Evolutionary conservation across 805 yeast species (phyloP).

Genomic region (Ogataea ramenticola): DNA sequence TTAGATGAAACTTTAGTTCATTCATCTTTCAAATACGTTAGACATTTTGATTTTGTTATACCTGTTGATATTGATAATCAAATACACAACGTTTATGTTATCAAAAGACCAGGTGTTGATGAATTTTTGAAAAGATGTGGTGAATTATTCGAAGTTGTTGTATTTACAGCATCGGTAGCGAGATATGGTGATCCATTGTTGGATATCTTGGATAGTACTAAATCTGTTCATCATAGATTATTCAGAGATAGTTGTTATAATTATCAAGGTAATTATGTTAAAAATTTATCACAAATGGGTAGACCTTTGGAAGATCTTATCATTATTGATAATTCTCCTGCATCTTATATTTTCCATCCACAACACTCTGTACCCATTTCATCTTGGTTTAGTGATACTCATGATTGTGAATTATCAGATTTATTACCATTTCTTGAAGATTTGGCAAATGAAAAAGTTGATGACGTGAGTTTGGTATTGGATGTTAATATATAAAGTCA

Average conservation of each 20-base stretch:
- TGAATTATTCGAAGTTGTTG: slow-evolving; percentile 85
- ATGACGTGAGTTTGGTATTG: slow-evolving; percentile 78
- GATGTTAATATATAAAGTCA: slow-evolving; percentile 63
- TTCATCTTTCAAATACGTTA: slow-evolving; percentile 83
- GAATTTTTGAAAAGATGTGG: slow-evolving; percentile 82
- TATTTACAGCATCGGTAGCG: slow-evolving; percentile 92
- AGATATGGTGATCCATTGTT: slow-evolving; percentile 94
- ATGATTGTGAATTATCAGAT: slow-evolving; percentile 91
- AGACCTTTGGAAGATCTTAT: slow-evolving; percentile 81
- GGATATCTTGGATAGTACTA: slow-evolving; percentile 74
- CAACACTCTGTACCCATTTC: slow-evolving; percentile 96
- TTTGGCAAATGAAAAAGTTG: slow-evolving; percentile 61
- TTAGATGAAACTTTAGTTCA: slow-evolving; percentile 96
- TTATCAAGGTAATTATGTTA: slow-evolving; percentile 91
- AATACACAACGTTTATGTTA: slow-evolving; percentile 90
- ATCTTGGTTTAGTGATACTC: slow-evolving; percentile 97
- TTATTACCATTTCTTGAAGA: slow-evolving; percentile 88
- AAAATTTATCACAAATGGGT: slow-evolving; percentile 90
- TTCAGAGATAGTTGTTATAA: slow-evolving; percentile 93
- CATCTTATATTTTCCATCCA: slow-evolving; percentile 96
- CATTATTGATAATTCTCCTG: slow-evolving; percentile 95
- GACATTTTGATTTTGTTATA: slow-evolving; percentile 92
- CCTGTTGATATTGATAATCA: slow-evolving; percentile 96
- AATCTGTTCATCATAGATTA: slow-evolving; percentile 79
- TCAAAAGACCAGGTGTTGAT: slow-evolving; percentile 97